These are phyloP conservation scores for Chenopodium suecicum DNA, from an alignment of 148 eudicot genomes.

Conservation along the genomic window DNA sequence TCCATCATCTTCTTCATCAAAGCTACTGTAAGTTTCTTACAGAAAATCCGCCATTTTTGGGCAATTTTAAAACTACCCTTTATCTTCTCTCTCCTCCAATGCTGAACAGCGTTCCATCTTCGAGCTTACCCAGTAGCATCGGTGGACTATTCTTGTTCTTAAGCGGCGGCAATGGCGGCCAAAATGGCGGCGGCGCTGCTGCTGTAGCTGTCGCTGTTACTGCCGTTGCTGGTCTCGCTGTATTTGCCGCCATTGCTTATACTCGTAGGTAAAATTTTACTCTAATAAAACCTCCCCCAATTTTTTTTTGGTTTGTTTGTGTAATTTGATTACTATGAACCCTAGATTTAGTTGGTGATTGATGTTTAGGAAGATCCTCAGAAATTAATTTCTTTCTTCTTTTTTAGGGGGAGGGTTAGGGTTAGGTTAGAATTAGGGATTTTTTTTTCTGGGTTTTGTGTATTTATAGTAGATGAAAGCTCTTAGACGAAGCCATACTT, in stretches of 20 bases:
- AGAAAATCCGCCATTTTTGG: background rate
- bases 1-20: background rate
- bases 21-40: background rate
- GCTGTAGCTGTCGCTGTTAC: conserved; percentile 56
- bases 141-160: conserved; percentile 30
- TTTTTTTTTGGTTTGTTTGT: background rate
- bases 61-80: background rate
- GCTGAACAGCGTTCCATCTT: conserved; percentile 27
- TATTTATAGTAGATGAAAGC: conserved; percentile 65
- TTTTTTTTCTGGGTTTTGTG: background rate
- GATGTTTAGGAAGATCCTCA: conserved; percentile 1
- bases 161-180: conserved; percentile 32
- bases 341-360: conserved; percentile 27
- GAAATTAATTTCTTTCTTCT: too few relatives aligned
- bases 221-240: conserved; percentile 63
- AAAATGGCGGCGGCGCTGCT: conserved; percentile 31
- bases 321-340: conserved; percentile 21
- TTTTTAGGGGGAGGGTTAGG: conserved; percentile 10
- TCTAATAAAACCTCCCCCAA: conserved; percentile 7
- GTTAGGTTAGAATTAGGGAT: conserved; percentile 21
- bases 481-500: conserved; percentile 66
- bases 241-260: conserved; percentile 60
- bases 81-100: conserved; percentile 24
- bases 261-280: conserved; percentile 45
- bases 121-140: conserved; percentile 30